Conservation (phyloP, 1,284 basidiomycete species). For the Cryptococcus wingfieldii region DNA sequence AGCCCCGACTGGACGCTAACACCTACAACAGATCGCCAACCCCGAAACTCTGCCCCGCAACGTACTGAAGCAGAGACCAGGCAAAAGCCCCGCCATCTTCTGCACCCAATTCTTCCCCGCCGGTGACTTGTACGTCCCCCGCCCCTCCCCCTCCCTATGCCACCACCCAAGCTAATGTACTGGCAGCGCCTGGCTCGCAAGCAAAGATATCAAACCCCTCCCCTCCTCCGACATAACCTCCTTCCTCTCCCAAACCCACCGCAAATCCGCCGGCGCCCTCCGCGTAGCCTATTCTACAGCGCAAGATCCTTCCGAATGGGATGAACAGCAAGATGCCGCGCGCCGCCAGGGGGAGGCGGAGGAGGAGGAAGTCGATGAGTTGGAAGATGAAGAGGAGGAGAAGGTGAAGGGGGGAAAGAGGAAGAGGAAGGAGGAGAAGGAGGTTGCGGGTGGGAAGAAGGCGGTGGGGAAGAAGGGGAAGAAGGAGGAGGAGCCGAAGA, state of each 20-base stretch:
- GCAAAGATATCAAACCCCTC: slow-evolving; percentile 76
- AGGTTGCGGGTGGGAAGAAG: slow-evolving; percentile 51
- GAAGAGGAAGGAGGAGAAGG: slow-evolving; percentile 54
- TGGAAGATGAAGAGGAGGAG: slow-evolving; percentile 58
- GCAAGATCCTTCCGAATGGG: slow-evolving; percentile 71
- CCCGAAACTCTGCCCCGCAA: slow-evolving; percentile 34
- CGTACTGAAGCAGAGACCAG: slow-evolving; percentile 31
- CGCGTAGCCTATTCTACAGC: slow-evolving; percentile 77
- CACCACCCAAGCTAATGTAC: too few relatives aligned
- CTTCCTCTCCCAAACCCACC: slow-evolving; percentile 65
- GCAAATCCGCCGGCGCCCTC: slow-evolving; percentile 72
- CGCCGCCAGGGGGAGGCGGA: slow-evolving; percentile 58
- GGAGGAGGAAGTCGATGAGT: slow-evolving; percentile 59
- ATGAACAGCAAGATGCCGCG: slow-evolving; percentile 52
- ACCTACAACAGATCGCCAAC: slow-evolving; percentile 31
- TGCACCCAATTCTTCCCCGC: slow-evolving; percentile 50
- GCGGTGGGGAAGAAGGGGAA: slow-evolving; percentile 50
- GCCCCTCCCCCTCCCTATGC: too few relatives aligned
- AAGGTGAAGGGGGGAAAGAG: slow-evolving; percentile 50
- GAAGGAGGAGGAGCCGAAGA: slow-evolving; percentile 49
- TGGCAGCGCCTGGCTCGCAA: slow-evolving; percentile 73
- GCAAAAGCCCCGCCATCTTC: slow-evolving; percentile 28
- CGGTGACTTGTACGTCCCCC: slow-evolving; percentile 74
- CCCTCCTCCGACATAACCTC: slow-evolving; percentile 75
- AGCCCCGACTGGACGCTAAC: slow-evolving; percentile 28